phyloP scores from a whole-genome alignment of 176 grass and related monocot genomes.

The Aegilops tauschii region DNA sequence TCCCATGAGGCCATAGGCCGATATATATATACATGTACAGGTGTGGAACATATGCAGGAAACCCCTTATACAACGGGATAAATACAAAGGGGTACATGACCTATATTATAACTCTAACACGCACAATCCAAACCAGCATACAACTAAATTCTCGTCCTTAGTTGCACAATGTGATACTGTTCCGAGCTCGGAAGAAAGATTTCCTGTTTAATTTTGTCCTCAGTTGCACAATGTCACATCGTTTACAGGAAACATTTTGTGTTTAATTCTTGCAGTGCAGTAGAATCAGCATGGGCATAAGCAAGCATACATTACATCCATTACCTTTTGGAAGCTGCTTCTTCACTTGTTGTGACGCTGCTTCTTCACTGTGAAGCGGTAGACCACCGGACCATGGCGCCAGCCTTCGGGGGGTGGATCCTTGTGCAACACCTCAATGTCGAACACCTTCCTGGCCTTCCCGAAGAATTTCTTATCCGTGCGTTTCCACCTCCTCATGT shows the following conservation, averaged over 20 bases:
- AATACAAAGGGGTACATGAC: no score
- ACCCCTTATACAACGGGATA: no score
- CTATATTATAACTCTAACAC: no score
- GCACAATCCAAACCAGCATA: background rate
- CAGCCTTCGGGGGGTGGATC: conserved; percentile 64
- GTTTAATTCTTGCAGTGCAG: background rate
- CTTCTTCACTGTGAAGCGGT: conserved; percentile 62
- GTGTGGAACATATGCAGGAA: no score
- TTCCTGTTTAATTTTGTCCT: background rate
- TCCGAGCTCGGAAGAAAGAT: background rate
- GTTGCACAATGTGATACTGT: conserved; percentile 8
- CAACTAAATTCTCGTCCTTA: background rate
- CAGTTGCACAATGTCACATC: background rate
- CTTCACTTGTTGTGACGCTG: conserved; percentile 19
- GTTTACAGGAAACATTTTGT: background rate
- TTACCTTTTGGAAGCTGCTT: conserved; percentile 32
- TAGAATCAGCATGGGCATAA: background rate
- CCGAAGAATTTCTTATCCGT: conserved; percentile 80
- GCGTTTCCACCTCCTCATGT: conserved; percentile 95
- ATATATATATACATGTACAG: no score
- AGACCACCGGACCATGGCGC: conserved; percentile 61
- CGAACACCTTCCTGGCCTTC: conserved; percentile 75
- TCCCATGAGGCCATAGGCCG: no score
- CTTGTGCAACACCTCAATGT: conserved; percentile 61
- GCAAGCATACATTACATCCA: background rate